Evolutionary conservation across 192 early-diverging fungal species (phyloP), one percentile per base, ranked within the genome.

Genomic region (Geranomyces michiganensis): DNA sequence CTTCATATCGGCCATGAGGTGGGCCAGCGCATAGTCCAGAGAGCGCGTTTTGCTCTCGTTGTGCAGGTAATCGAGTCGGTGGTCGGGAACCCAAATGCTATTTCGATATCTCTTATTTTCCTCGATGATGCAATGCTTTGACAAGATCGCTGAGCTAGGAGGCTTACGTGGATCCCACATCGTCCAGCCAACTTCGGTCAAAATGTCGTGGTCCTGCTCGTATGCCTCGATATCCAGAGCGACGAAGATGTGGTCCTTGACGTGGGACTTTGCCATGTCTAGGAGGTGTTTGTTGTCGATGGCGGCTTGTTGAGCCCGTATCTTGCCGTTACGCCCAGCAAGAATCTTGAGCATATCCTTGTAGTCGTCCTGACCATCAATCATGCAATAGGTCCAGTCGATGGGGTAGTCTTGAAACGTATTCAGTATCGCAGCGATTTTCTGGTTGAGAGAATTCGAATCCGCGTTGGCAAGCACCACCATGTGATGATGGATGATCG

Each of bases 161-260:
- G 51, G 51, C 15, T 24, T n/a, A 7, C 24, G 19, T 3, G 62
- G 62, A 5, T 41, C 15, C 41, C 17, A 64, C 17, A 64, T 41
- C 15, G 41, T 26, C 62, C 62, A 64, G 1, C 62, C 62, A 41
- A 64, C n/a, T 45, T 64, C 62, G n/a, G 43, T 45, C n/a, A 64
- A 41, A 21, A 43, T 45, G 44, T 41, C 36, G n/a, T 64, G 62
- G 43, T 64, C 62, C 12, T 19, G 41, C 36, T 64, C 62, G 8
- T 44, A 64, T 21, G 62, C 62, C 41, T 33, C 24, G 22, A 60
- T 17, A 60, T 60, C 58, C 58, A 60, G 26, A 26, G 58, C 51
- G 29, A 60, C 5, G 26, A 27, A 33, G 8, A 60, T 60, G 58
- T 33, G 31, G 29, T 32, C 58, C 7, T 60, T 3, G 21, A 60